Evolutionary conservation across 2,329 filamentous ascomycete genomes (phyloP), one percentile per base, ranked within the genome.

Genomic region (Colletotrichum tofieldiae): DNA sequence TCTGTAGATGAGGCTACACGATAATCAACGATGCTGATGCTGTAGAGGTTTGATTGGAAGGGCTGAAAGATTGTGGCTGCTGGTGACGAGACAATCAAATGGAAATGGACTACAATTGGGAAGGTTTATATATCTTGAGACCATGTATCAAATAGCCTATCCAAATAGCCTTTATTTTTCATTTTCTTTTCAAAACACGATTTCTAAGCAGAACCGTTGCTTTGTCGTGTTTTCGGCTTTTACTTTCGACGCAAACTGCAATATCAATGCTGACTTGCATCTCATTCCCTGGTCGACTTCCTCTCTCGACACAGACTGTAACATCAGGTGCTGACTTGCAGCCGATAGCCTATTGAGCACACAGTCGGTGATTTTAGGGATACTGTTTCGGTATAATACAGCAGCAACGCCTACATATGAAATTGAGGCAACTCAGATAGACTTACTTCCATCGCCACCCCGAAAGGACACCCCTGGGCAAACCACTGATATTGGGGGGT

Each of bases 201-300:
- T 9, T 1, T 2, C 35, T 35, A 7, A 35, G 20, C 4, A 6
- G 6, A 12, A 4, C 18, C 7, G 18, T 23, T n/a, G 32, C 5
- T 23, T 14, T 7, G 11, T 18, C 12, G 11, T 37, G 16, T 32
- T 9, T 61, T 18, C 29, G 29, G 18, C 3, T n/a, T 32, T 12
- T 37, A 29, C 39, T 20, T 18, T 41, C 39, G 20, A 41, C 16
- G 29, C 41, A n/a, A 18, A 26, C 29, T 35, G 11, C 20, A 11
- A 23, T 1, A 35, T 32, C 29, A 1, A 18, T 11, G 58, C 58
- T 61, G 41, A 61, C 58, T 61, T 61, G 58, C 58, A 61, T 61
- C 1, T 5, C 12, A 16, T 37, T 23, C 4, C 14, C 18, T 9
- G 14, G 26, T 3, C 11, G 6, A 20, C 2, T 8, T 45, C 8